Percentiles rank a stretch among this genome's conserved stretches.
Conservation (phyloP, 306 rosid species). For the Lathyrus aphaca region DNA sequence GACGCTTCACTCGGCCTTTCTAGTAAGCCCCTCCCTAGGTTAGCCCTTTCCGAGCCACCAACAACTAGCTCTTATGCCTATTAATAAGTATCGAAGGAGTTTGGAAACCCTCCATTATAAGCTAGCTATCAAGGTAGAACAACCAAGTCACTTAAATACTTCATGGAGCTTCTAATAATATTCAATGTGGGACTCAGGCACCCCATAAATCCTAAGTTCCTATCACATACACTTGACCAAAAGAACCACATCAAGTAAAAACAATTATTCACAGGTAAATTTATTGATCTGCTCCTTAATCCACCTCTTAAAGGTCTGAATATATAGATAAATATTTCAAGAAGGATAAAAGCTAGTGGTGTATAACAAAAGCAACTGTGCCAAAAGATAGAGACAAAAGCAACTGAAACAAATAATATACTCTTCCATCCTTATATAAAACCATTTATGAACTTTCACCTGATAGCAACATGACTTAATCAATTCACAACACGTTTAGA, state of each 20-base stretch:
- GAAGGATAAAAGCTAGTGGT: conserved; percentile 6
- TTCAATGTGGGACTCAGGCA: background rate
- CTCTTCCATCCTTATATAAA: background rate
- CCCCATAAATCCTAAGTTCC: background rate
- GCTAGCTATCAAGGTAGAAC: background rate
- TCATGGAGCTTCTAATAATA: background rate
- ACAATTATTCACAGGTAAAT: conserved; percentile 26
- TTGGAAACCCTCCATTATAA: background rate
- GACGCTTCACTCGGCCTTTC: too few relatives aligned
- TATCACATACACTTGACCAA: background rate
- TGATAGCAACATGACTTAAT: background rate
- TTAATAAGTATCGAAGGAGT: background rate
- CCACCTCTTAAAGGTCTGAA: conserved; percentile 10
- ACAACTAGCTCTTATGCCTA: too few relatives aligned
- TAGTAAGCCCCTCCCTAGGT: too few relatives aligned
- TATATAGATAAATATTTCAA: conserved; percentile 3
- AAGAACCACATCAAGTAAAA: conserved; percentile 29
- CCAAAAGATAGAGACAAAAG: conserved; percentile 7
- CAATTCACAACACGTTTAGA: background rate
- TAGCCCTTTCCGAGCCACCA: too few relatives aligned
- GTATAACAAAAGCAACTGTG: conserved; percentile 23
- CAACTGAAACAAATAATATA: background rate
- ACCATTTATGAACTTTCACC: conserved; percentile 5
- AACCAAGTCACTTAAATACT: background rate
- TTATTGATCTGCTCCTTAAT: conserved; percentile 23